A percentile compares a stretch with the other conserved stretches of the same genome.
phyloP scores from a whole-genome alignment of 2,329 filamentous ascomycete species.

The Amauroascus verrucosus region DNA sequence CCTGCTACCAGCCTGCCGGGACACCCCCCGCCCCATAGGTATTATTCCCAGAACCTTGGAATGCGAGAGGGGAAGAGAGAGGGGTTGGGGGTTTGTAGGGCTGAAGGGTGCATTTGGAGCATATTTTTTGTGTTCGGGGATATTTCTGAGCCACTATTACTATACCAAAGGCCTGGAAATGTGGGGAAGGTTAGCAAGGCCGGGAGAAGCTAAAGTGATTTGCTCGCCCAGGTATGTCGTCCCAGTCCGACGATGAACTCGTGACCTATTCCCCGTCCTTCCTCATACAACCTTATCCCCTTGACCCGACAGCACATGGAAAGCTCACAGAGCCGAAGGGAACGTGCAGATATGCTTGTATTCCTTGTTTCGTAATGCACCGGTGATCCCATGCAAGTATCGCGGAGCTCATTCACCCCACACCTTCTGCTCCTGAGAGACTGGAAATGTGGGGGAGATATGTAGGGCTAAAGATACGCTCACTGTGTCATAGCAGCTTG shows the following conservation, averaged over 20 bases:
- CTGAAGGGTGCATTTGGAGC: background rate
- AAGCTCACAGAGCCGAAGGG: background rate
- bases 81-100: background rate
- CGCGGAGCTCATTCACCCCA: background rate
- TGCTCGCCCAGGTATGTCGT: background rate
- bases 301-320: background rate
- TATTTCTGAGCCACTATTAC: background rate
- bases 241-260: background rate
- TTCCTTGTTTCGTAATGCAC: background rate
- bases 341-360: background rate
- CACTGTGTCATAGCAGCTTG: too few species aligned
- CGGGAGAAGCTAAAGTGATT: background rate
- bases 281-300: background rate
- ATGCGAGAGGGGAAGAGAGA: too few species aligned
- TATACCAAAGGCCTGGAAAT: background rate
- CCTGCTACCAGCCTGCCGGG: background rate
- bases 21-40: background rate
- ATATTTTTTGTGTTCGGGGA: background rate
- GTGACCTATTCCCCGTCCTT: background rate
- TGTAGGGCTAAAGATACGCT: too few species aligned
- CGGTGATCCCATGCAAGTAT: background rate
- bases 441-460: too few species aligned
- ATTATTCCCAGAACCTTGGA: background rate
- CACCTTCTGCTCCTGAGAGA: background rate
- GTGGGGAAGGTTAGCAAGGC: background rate